Base-by-base conservation (phyloP, 768 basidiomycete genomes). In the Calocybe indica region DNA sequence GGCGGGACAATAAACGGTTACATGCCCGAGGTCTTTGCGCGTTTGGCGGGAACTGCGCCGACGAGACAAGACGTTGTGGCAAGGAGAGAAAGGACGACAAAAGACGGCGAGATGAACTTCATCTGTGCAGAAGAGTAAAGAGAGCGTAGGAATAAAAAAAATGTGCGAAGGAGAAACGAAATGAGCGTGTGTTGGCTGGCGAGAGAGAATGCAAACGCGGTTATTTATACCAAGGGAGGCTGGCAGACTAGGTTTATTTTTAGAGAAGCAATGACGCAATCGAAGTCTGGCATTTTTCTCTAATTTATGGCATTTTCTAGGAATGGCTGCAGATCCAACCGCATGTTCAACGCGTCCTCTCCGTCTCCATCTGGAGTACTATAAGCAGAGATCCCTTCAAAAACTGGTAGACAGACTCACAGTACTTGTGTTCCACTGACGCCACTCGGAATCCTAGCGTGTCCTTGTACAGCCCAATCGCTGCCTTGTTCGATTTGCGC, bases 401-500 rank as follows among this genome's bases (percentile, higher is more conserved):
- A 15, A 28, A 15, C 35, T 38, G 30, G 7, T 9, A 31, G 11
- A 14, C 9, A 30, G 15, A 80, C 88, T 64, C 58, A 95, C 93
- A 97, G 57, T 98, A 97, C 53, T 80, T 83, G 63, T 88, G 83
- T 63, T 96, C 94, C 36, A 95, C 79, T 42, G 80, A 81, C 37
- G 83, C 83, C 5, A 95, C 86, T 14, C 84, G 78, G 66, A 98
- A 98, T 2, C 93, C 93, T 5, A 98, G 70, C 1, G 89, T 84
- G 58, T 95, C 93, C 41, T 82, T 78, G 63, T 97, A 98, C 45
- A 97, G 71, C 8, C 77, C 80, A 38, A 97, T 80, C 1, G 95
- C 94, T 0, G 94, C 92, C 47, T 87, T 82, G 61, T 98, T 97
- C n/a, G 91, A 92, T 67, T 92, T 89, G 40, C 95, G 79, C 29